Conservation (phyloP, 2,329 filamentous ascomycete species). For the Phialophora verrucosa region DNA sequence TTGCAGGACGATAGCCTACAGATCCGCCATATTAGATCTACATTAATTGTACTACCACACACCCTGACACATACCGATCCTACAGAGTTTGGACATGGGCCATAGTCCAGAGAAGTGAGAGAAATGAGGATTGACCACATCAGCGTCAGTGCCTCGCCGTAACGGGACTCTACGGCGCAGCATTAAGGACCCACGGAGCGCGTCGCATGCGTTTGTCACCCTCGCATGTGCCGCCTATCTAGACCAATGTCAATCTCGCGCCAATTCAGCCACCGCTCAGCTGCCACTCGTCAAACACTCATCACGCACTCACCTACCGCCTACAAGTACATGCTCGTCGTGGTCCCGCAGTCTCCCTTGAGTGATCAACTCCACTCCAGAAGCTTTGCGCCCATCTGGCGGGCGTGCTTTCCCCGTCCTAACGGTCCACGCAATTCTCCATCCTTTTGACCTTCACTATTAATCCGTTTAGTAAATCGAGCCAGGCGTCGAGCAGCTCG, state of each 20-base stretch:
- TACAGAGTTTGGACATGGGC: neutral
- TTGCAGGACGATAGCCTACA: neutral
- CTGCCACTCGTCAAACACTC: neutral
- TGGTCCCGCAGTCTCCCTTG: neutral
- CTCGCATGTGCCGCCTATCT: neutral
- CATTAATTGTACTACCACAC: slow-evolving; percentile 2
- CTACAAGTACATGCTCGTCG: neutral
- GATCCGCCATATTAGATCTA: slow-evolving; percentile 1
- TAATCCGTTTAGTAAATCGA: neutral
- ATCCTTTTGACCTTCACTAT: neutral
- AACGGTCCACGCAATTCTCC: neutral
- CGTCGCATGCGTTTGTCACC: neutral
- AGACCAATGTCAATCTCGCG: neutral
- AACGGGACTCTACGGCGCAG: neutral
- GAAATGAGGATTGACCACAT: neutral
- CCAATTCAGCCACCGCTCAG: neutral
- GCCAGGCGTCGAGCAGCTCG: neutral
- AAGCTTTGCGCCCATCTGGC: neutral
- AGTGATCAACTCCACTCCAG: neutral
- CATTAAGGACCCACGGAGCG: neutral
- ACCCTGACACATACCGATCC: neutral
- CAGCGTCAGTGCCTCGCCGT: neutral
- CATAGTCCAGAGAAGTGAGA: neutral
- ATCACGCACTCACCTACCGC: neutral
- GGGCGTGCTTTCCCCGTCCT: neutral